A percentile compares a stretch with the other conserved stretches of the same genome.
These are phyloP conservation scores for Chlamydomonas sphaeroides DNA, from an alignment of 139 green algal genomes.

Conservation along the genomic window DNA sequence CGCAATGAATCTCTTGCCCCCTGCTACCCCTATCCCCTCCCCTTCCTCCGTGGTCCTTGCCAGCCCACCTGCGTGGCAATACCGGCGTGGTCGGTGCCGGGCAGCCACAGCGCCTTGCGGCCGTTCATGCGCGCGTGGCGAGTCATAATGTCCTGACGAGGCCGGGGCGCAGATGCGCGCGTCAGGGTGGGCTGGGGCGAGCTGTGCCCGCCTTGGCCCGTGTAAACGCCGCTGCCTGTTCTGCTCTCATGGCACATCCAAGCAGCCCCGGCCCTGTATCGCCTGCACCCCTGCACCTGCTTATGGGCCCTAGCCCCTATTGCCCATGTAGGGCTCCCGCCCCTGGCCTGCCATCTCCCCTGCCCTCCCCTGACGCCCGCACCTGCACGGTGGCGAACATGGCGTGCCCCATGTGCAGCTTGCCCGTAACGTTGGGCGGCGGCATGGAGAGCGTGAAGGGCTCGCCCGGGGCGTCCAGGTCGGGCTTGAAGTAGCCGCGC, in stretches of 20 bases:
- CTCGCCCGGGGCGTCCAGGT: slow-evolving; percentile 60
- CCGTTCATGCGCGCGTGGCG: slow-evolving; percentile 93
- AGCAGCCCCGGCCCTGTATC: no score
- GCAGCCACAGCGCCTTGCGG: slow-evolving; percentile 94
- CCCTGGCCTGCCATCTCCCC: no score
- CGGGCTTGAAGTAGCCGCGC: slow-evolving; percentile 89
- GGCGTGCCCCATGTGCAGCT: slow-evolving; percentile 98
- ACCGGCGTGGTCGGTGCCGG: slow-evolving; percentile 96
- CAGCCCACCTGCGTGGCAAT: slow-evolving; percentile 94
- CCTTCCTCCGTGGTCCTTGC: slow-evolving; percentile 15
- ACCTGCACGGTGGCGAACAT: slow-evolving; percentile 79
- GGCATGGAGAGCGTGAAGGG: slow-evolving; percentile 97
- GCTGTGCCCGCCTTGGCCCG: no score
- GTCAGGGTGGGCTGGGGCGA: no score
- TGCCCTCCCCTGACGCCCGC: neutral
- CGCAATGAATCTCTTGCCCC: no score
- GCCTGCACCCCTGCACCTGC: no score
- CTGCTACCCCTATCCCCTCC: slow-evolving; percentile 74
- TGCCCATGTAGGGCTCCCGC: neutral
- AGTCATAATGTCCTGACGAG: slow-evolving; percentile 83
- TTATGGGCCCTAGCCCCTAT: no score
- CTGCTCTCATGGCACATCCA: no score
- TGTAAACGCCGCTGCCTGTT: no score
- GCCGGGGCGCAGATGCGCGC: no score
- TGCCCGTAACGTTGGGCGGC: slow-evolving; percentile 98